phyloP scores from a whole-genome alignment of 1,139 yeast species.

The Debaryomyces psychrophilus region DNA sequence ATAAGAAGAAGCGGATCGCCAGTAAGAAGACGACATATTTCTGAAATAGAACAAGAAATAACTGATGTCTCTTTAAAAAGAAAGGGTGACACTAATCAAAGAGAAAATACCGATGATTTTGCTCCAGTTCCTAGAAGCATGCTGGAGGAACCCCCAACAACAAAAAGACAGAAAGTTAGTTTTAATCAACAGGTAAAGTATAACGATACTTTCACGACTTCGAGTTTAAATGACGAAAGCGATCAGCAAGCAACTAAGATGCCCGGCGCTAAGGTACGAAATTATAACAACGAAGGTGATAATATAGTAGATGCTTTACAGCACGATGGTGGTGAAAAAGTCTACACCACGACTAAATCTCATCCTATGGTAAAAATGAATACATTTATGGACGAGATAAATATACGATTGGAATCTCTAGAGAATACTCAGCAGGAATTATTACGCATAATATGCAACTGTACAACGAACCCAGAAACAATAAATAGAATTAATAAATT shows the following conservation, averaged over 20 bases:
- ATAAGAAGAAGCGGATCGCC: constrained; percentile 44
- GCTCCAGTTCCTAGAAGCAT: neutral
- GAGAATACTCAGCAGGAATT: constrained; percentile 4
- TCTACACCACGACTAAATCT: neutral
- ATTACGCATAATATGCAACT: neutral
- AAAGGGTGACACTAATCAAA: neutral
- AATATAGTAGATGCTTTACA: neutral
- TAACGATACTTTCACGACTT: constrained; percentile 5
- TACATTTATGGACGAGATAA: neutral
- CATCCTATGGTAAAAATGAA: neutral
- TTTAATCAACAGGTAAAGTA: constrained; percentile 8
- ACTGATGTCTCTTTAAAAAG: constrained; percentile 11
- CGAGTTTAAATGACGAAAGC: constrained; percentile 2
- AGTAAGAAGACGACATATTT: constrained; percentile 33
- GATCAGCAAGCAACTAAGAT: neutral
- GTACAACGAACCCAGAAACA: neutral
- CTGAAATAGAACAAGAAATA: constrained; percentile 28
- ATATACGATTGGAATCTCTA: constrained; percentile 4
- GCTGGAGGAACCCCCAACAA: neutral
- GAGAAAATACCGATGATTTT: neutral
- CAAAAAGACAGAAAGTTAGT: constrained; percentile 8
- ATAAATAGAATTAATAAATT: neutral
- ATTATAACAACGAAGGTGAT: neutral
- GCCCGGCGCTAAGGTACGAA: neutral
- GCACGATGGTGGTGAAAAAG: neutral